Evolutionary conservation across 2,329 filamentous ascomycete species (phyloP), one percentile per base, ranked within the genome.

Genomic region (Aulographum hederae): DNA sequence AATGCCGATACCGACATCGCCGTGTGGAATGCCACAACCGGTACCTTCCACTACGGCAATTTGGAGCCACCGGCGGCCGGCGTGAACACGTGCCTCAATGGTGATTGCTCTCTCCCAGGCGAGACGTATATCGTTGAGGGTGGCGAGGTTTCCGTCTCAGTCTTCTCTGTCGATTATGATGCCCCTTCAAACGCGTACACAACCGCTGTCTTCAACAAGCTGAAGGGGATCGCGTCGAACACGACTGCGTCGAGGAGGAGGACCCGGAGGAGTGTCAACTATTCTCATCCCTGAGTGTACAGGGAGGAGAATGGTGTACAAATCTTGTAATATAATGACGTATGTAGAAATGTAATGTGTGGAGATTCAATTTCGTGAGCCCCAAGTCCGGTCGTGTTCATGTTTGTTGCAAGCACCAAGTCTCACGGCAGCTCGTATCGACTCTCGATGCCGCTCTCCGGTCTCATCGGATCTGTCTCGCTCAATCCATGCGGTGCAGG

Each of bases 91-190:
- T 65, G 61, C 34, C 58, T 65, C 39, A 65, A 67, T 30, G 64
- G 63, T 1, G 56, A 67, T 33, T 64, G 61, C 42, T 46, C 43
- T 5, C 42, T 67, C n/a, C 59, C 60, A 0, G 61, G 63, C 0
- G 63, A 68, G 51, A 64, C 60, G 1, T 53, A 51, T 25, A 49
- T 65, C 2, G 52, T 66, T 8, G 50, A 54, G 31, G 58, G 57
- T 0, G 58, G 51, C 26, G 45, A 56, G 2, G 49, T 50, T 33
- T 32, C 42, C 11, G 54, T 67, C 3, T 57, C 49, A 1, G 47
- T 64, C 0, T 67, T 65, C 35, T 63, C 59, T 0, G 53, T 65
- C 14, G 63, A 67, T 34, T 65, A 64, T 37, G 54, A 58, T 40
- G 61, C 63, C 4, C 63, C 63, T 2, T 44, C 37, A 17, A 48